phyloP scores from a whole-genome alignment of 2,329 filamentous ascomycete species.

The Verticillium dahliae region DNA sequence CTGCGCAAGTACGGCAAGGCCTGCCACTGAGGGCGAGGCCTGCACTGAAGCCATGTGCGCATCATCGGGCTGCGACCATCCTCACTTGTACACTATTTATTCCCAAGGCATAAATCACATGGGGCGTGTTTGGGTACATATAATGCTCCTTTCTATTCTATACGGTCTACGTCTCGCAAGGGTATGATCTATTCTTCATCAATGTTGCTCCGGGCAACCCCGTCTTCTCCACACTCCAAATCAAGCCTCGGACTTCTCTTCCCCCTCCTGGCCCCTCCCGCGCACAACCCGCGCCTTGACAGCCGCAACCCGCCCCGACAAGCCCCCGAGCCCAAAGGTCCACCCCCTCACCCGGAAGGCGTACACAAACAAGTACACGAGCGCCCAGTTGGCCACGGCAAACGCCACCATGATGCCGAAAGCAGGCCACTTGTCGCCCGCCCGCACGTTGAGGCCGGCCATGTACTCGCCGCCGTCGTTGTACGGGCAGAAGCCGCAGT shows the following conservation, averaged over 20 bases:
- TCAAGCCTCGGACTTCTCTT: neutral
- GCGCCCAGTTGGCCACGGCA: constrained; percentile 60
- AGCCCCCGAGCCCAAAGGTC: constrained; percentile 57
- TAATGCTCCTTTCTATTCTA: neutral
- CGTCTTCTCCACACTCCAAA: too few relatives aligned
- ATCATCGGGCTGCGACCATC: too few relatives aligned
- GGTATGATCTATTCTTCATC: neutral
- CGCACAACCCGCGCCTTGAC: neutral
- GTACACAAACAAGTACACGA: constrained; percentile 75
- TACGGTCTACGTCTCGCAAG: neutral
- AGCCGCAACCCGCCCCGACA: too few relatives aligned
- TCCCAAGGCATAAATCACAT: neutral
- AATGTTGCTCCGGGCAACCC: too few relatives aligned
- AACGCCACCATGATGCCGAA: constrained; percentile 71
- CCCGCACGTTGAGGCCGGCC: constrained; percentile 40
- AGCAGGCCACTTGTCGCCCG: constrained; percentile 54
- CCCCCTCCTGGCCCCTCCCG: neutral
- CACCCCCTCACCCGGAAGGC: constrained; percentile 64
- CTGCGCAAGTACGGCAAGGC: constrained; percentile 40
- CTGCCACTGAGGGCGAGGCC: constrained; percentile 24
- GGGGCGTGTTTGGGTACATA: neutral
- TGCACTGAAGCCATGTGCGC: neutral
- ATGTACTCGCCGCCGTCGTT: constrained; percentile 54
- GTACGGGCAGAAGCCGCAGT: constrained; percentile 68
- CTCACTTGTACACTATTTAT: neutral